Percentiles rank a stretch among this genome's conserved stretches.
phyloP scores from a whole-genome alignment of 768 basidiomycete genomes.

The Tylopilus sp. region DNA sequence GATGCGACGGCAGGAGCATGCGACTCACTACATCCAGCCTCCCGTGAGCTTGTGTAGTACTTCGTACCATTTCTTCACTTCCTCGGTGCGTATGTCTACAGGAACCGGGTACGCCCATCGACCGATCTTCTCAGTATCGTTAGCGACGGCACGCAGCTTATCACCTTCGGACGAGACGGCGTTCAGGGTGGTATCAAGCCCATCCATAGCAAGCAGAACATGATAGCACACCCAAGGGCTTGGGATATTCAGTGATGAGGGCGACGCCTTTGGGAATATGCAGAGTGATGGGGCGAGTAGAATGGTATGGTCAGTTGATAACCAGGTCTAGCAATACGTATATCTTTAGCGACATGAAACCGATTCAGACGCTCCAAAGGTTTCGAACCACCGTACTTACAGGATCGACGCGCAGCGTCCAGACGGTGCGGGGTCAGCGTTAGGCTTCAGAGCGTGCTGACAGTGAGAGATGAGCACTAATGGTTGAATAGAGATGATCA shows the following conservation, averaged over 20 bases:
- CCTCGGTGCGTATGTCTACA: constrained; percentile 42
- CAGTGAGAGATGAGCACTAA: too few species aligned
- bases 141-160: constrained; percentile 26
- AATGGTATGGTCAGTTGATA: neutral
- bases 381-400: too few species aligned
- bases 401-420: too few species aligned
- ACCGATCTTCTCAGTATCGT: constrained; percentile 31
- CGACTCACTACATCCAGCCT: constrained; percentile 45
- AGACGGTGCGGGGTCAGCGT: too few species aligned
- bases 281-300: neutral
- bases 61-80: constrained; percentile 41
- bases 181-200: constrained; percentile 31
- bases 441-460: too few species aligned
- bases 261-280: constrained; percentile 27
- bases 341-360: neutral
- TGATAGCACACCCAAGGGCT: constrained; percentile 29
- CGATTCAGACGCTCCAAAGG: neutral
- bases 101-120: constrained; percentile 22
- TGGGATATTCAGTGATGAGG: constrained; percentile 34
- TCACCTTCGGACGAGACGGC: constrained; percentile 27
- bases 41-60: constrained; percentile 33
- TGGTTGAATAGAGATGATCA: too few species aligned
- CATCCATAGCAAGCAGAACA: constrained; percentile 34
- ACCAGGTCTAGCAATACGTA: neutral
- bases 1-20: neutral